Evolutionary conservation across 2,329 filamentous ascomycete genomes (phyloP).

Genomic region (Colletotrichum sp.): DNA sequence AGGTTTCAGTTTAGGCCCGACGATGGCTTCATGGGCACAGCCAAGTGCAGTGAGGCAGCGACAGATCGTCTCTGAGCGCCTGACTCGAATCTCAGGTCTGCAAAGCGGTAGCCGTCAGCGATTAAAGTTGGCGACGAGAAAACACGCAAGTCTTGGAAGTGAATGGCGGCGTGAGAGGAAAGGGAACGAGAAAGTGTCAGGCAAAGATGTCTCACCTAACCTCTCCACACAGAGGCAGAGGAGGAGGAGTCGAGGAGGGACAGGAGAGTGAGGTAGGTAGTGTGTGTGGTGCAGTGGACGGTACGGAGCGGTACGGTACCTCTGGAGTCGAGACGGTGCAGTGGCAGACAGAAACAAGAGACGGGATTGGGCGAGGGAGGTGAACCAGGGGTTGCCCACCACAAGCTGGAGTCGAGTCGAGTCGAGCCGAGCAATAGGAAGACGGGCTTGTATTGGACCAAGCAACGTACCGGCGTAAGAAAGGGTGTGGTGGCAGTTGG

Average conservation of each 20-base stretch:
- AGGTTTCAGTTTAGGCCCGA: constrained; percentile 20
- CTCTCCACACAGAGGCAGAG: constrained; percentile 13
- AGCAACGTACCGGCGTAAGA: neutral
- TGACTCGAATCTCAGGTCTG: neutral
- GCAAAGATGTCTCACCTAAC: constrained; percentile 21
- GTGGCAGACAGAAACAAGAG: constrained; percentile 11
- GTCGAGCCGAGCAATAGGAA: neutral
- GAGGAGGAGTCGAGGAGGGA: constrained; percentile 5
- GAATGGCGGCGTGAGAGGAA: neutral
- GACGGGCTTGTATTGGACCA: constrained; percentile 9
- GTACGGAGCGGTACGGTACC: constrained; percentile 4
- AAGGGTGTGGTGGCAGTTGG: neutral
- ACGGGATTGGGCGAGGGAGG: constrained; percentile 17
- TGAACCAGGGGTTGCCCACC: constrained; percentile 16
- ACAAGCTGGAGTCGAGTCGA: constrained; percentile 14
- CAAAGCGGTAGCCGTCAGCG: neutral
- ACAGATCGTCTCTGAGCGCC: neutral
- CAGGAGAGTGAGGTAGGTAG: constrained; percentile 4
- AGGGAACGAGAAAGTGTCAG: constrained; percentile 12
- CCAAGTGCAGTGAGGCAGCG: neutral
- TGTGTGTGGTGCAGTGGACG: neutral
- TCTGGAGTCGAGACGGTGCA: neutral
- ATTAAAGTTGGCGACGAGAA: constrained; percentile 6
- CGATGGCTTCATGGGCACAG: constrained; percentile 19
- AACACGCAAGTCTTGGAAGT: neutral